Evolutionary conservation across 2,329 filamentous ascomycete genomes (phyloP), one percentile per base, ranked within the genome.

Genomic region (Rhynchosporium agropyri): DNA sequence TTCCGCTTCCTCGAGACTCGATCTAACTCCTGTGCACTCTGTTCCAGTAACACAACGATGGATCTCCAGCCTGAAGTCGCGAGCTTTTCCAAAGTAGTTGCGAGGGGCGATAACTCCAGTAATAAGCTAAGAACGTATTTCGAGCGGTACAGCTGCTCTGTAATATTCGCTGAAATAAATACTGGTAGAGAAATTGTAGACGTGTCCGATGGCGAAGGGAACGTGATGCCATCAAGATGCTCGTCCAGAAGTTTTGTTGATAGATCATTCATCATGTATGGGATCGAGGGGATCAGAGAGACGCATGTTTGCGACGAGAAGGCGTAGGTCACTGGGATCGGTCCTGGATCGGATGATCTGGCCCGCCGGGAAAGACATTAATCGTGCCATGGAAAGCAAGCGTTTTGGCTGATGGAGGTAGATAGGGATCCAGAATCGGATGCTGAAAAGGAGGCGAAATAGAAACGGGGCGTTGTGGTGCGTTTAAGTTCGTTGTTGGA

Each of bases 121-220:
- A 50, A 55, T 31, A 60, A 43, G 15, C 58, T 54, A 29, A 60
- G 58, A 40, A 60, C 38, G 38, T 43, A 54, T 31, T 51, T 54
- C n/a, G 38, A 54, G 9, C 58, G 58, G 46, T 60, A 61, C 49
- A 55, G 50, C 7, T 61, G 58, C 36, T 61, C 58, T 5, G 50
- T 61, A 8, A 61, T 55, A 10, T 61, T 61, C 31, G 36, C 58
- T 56, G 40, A 50, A n/a, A 61, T 6, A 20, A 48, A 61, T 28
- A 61, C 51, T 55, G 58, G 58, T 2, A 55, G 50, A 7, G 50
- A n/a, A 28, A 29, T 15, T 13, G 20, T 55, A 28, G 38, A 38
- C 49, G 50, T 20, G 15, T 54, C 50, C n/a, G 58, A 40, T 20
- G 40, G 36, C 9, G 13, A 5, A 2, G 50, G 50, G 31, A 61